Conservation (phyloP, 768 basidiomycete genomes). For the Russula foetens region DNA sequence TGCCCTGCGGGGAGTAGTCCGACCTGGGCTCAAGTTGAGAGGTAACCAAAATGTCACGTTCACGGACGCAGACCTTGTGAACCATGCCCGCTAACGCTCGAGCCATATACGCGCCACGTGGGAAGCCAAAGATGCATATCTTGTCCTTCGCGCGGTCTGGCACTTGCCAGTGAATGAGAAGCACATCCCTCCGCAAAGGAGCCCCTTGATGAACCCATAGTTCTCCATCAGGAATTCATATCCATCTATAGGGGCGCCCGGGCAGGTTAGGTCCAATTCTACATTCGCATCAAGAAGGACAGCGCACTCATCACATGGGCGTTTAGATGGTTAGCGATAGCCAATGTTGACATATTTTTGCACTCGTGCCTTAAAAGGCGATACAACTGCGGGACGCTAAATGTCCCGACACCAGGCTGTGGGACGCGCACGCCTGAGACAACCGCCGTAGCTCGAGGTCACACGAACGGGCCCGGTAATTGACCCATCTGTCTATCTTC, state of each 20-base stretch:
- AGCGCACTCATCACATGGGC: conserved; percentile 62
- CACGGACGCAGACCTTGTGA: conserved; percentile 39
- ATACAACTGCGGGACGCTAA: conserved; percentile 55
- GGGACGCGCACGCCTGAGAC: background rate
- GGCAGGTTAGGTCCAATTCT: background rate
- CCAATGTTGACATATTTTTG: conserved; percentile 49
- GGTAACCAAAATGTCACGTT: background rate
- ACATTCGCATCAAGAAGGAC: background rate
- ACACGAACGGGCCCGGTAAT: conserved; percentile 49
- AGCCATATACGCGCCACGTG: conserved; percentile 63
- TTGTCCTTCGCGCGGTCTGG: conserved; percentile 61
- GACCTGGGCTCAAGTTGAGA: conserved; percentile 32
- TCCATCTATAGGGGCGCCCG: conserved; percentile 49
- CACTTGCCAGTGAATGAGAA: background rate
- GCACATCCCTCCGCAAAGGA: background rate
- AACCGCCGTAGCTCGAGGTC: background rate
- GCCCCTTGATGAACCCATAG: conserved; percentile 32
- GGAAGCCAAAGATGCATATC: conserved; percentile 76
- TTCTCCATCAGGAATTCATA: conserved; percentile 77
- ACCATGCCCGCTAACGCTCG: conserved; percentile 70
- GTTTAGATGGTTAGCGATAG: conserved; percentile 52
- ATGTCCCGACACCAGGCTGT: conserved; percentile 67
- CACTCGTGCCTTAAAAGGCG: conserved; percentile 44
- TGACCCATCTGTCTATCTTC: conserved; percentile 54
- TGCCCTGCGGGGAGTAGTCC: conserved; percentile 64